phyloP scores from a whole-genome alignment of 2,329 filamentous ascomycete genomes.

The Huntiella abstrusa region DNA sequence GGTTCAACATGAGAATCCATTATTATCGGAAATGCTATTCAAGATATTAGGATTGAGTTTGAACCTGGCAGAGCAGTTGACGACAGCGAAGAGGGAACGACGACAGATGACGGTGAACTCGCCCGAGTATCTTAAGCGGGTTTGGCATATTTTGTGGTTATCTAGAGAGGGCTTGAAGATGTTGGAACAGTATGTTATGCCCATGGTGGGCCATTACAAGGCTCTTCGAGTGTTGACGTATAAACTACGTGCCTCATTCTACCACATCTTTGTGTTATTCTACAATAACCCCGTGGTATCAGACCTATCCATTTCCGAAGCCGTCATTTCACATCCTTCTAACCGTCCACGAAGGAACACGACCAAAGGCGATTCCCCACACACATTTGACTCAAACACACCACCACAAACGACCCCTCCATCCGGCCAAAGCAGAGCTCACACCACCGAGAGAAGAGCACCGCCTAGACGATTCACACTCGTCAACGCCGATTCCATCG shows the following conservation, averaged over 20 bases:
- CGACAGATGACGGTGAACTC: slow-evolving; percentile 62
- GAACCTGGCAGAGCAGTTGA: slow-evolving; percentile 66
- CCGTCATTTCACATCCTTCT: slow-evolving; percentile 17
- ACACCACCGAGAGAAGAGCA: slow-evolving; percentile 34
- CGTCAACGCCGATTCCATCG: slow-evolving; percentile 16
- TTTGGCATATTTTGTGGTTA: slow-evolving; percentile 85
- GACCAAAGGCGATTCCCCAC: background rate
- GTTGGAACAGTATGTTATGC: slow-evolving; percentile 72
- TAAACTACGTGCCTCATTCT: slow-evolving; percentile 85
- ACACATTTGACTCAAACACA: slow-evolving; percentile 20
- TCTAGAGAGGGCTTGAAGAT: slow-evolving; percentile 78
- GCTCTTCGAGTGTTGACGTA: slow-evolving; percentile 80
- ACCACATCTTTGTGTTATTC: slow-evolving; percentile 91
- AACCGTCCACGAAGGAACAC: slow-evolving; percentile 15
- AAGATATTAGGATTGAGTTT: slow-evolving; percentile 83
- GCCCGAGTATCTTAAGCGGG: slow-evolving; percentile 63
- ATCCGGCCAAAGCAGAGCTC: slow-evolving; percentile 26
- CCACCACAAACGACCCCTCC: slow-evolving; percentile 19
- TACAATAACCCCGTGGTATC: slow-evolving; percentile 75
- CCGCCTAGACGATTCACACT: slow-evolving; percentile 34
- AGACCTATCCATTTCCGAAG: slow-evolving; percentile 32
- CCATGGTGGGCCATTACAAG: slow-evolving; percentile 57
- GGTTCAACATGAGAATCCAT: slow-evolving; percentile 57
- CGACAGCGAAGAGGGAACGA: slow-evolving; percentile 66
- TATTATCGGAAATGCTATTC: slow-evolving; percentile 68